Base-by-base conservation (phyloP, 2,329 filamentous ascomycete species). In the Penicillium sp. region DNA sequence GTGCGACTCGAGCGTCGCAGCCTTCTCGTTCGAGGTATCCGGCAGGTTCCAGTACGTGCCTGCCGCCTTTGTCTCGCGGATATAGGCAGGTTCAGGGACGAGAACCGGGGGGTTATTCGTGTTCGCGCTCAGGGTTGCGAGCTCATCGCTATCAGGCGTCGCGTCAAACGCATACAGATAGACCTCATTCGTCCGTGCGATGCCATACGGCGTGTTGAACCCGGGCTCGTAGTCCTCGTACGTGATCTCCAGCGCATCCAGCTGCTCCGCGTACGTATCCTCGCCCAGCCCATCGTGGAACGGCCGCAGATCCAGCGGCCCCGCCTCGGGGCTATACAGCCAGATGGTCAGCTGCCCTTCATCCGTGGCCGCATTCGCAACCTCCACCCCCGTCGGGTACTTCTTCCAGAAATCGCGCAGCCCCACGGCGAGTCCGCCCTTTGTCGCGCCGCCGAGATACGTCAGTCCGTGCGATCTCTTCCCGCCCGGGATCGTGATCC, bases 381-480 rank as follows among this genome's bases (percentile, higher is more conserved):
- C 80, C 50, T 88, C 86, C 5, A 89, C 72, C 3, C 83, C 81
- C 0, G 84, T 86, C 0, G 87, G 87, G 64, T 86, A 88, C 17
- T 84, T 80, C 75, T 89, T 85, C 87, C 87, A 89, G 70, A 89
- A 89, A 67, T 88, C 82, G 3, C 83, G 81, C 51, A 87, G 78
- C 0, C 85, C 85, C 5, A 89, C 71, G 1, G 84, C 86, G 1
- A 89, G 76, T 13, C 87, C 87, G n/a, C 87, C 87, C 3, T 76
- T 73, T 0, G 79, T 83, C 5, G 86, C 83, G 9, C 83, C 83
- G 2, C 87, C 87, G 0, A 89, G 80, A 64, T 88, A 89, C 0
- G 82, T 85, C 0, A 88, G 73, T 0, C 87, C 86, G 0, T 81
- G 82, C 1, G 86, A 80, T 1, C 85, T 79, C 1, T 82, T 85